phyloP scores from a whole-genome alignment of 2,329 filamentous ascomycete genomes.

The Colletotrichum sp. region DNA sequence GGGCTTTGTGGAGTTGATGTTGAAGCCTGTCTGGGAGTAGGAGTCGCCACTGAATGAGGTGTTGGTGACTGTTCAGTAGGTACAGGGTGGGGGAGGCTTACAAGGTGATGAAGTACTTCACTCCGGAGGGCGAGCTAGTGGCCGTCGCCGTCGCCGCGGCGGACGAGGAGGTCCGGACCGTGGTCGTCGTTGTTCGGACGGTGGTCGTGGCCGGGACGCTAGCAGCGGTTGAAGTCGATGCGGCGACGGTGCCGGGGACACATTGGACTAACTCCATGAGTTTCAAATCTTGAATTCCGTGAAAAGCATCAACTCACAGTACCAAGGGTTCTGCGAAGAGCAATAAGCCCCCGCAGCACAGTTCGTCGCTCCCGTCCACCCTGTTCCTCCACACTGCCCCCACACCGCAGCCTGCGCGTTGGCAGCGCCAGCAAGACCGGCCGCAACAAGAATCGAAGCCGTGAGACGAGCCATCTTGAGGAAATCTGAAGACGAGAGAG shows the following conservation, averaged over 20 bases:
- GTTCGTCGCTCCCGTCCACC: constrained; percentile 39
- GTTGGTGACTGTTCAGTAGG: not conserved
- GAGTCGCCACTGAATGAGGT: constrained; percentile 56
- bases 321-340: constrained; percentile 38
- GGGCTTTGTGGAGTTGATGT: constrained; percentile 53
- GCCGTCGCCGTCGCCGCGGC: not conserved
- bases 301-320: constrained; percentile 48
- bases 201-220: constrained; percentile 5
- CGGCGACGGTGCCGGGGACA: constrained; percentile 7
- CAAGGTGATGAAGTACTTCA: constrained; percentile 47
- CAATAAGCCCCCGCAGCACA: constrained; percentile 47
- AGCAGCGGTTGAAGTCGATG: not conserved
- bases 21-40: constrained; percentile 64
- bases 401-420: constrained; percentile 19
- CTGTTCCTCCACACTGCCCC: constrained; percentile 47
- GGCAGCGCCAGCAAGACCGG: not conserved
- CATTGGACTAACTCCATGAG: constrained; percentile 3
- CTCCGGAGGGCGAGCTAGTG: not conserved
- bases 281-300: not conserved
- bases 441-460: not conserved
- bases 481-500: not conserved
- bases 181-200: not conserved
- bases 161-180: not conserved
- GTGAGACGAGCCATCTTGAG: constrained; percentile 8
- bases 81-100: constrained; percentile 23